phyloP scores from a whole-genome alignment of 1,139 yeast species.

The Kodamaea derodonti region DNA sequence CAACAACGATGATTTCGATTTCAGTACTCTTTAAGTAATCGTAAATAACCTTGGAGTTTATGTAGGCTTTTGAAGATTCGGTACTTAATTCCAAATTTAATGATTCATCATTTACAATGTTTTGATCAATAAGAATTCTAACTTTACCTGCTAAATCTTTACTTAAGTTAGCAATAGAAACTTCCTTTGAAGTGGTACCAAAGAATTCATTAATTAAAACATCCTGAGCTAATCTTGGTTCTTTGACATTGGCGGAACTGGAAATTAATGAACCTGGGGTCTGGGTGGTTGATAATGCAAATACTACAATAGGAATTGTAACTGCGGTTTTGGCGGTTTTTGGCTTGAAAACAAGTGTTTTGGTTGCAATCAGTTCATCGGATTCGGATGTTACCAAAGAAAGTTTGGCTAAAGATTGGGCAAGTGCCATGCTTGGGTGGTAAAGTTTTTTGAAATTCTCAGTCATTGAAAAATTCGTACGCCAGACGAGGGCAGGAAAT shows the following conservation, averaged over 20 bases:
- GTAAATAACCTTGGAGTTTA: conserved; percentile 49
- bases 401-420: conserved; percentile 56
- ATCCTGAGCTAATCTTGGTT: conserved; percentile 83
- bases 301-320: conserved; percentile 79
- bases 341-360: conserved; percentile 84
- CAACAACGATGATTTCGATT: conserved; percentile 53
- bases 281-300: conserved; percentile 67
- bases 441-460: too few relatives aligned
- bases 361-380: conserved; percentile 39
- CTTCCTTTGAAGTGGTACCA: conserved; percentile 58
- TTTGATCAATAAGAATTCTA: conserved; percentile 62
- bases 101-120: conserved; percentile 40
- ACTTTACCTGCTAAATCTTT: conserved; percentile 57
- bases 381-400: conserved; percentile 44
- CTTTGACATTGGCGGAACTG: conserved; percentile 67
- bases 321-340: conserved; percentile 80
- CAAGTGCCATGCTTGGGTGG: conserved; percentile 45
- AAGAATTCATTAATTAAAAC: conserved; percentile 71
- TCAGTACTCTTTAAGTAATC: conserved; percentile 56
- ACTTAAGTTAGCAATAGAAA: conserved; percentile 58
- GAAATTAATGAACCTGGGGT: conserved; percentile 71
- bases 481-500: too few relatives aligned
- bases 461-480: too few relatives aligned
- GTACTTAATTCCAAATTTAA: conserved; percentile 56
- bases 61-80: conserved; percentile 53